Evolutionary conservation across 108 stramenopile genomes (phyloP).

Genomic region (Cylindrotheca fusiformis): DNA sequence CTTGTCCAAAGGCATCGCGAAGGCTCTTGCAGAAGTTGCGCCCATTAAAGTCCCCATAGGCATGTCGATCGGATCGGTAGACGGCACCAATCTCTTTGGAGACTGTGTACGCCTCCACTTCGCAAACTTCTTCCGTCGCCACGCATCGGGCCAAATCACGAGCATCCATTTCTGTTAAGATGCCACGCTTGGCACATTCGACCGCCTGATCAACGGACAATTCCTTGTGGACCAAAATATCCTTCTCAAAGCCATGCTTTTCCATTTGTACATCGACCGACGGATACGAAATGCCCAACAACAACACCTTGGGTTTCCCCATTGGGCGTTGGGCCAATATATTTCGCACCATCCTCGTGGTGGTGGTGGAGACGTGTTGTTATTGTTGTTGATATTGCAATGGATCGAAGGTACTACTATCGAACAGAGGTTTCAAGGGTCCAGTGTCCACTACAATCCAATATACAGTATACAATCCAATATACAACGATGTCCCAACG

Average conservation of each 20-base stretch:
- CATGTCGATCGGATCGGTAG: conserved; percentile 51
- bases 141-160: conserved; percentile 71
- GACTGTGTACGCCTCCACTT: conserved; percentile 65
- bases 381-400: no score
- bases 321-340: neutral
- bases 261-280: conserved; percentile 38
- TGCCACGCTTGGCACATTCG: conserved; percentile 54
- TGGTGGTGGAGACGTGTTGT: no score
- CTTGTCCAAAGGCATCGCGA: conserved; percentile 39
- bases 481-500: no score
- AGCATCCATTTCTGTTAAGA: conserved; percentile 74
- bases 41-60: conserved; percentile 58
- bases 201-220: conserved; percentile 59
- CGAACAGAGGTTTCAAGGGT: no score
- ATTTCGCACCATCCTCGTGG: neutral
- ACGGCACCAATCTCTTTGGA: conserved; percentile 62
- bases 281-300: conserved; percentile 80
- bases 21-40: conserved; percentile 39
- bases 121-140: conserved; percentile 57
- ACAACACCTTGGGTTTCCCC: conserved; percentile 41
- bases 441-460: no score
- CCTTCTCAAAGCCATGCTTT: conserved; percentile 29
- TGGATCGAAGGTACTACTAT: no score
- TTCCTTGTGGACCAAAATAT: conserved; percentile 23
- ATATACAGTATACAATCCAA: no score